Base-by-base conservation (phyloP, 2,329 filamentous ascomycete genomes). In the Orbilia brochopaga region DNA sequence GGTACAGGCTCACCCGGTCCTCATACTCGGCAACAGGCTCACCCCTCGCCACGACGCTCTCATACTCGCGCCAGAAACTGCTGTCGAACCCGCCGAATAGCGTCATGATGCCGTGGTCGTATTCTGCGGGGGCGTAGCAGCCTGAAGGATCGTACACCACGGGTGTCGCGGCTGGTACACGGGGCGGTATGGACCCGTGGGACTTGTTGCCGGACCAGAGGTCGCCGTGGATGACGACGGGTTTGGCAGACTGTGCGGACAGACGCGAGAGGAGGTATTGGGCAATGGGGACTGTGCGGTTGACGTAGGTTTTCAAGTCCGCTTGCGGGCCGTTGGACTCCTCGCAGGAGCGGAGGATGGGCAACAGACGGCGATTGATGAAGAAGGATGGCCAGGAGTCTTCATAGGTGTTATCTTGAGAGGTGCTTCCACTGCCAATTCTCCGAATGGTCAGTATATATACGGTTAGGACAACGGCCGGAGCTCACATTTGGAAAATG, bases 61-160 rank as follows among this genome's bases (percentile, higher is more conserved):
- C 86, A 78, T 97, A 97, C 78, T 94, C 90, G 32, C 83, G 83
- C 83, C 90, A 87, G 76, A 96, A 96, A 0, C 77, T 79, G 0
- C 79, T 76, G 0, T 87, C 87, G 79, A 95, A 96, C 0, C 93
- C 93, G 0, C 92, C 92, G 83, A 97, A 97, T 92, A 97, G 96
- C 57, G 85, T 86, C 92, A 97, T 97, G 75, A 96, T 96, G 0
- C 93, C 93, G 58, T 96, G 81, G 75, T 97, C 93, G 79, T 88
- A 97, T 81, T 97, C 93, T 1, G 85, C 89, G 78, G 97, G 92
- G 1, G 88, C 91, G 77, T 95, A 97, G 74, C 89, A 90, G 46
- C 87, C 85, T 1, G 88, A 89, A 0, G 92, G 87, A 78, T 97
- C 93, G 77, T 87, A 97, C 0, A 96, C 86, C 21, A 73, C 57